Conservation (phyloP, 345 rosid genomes). For the Odontarrhena argentea region DNA sequence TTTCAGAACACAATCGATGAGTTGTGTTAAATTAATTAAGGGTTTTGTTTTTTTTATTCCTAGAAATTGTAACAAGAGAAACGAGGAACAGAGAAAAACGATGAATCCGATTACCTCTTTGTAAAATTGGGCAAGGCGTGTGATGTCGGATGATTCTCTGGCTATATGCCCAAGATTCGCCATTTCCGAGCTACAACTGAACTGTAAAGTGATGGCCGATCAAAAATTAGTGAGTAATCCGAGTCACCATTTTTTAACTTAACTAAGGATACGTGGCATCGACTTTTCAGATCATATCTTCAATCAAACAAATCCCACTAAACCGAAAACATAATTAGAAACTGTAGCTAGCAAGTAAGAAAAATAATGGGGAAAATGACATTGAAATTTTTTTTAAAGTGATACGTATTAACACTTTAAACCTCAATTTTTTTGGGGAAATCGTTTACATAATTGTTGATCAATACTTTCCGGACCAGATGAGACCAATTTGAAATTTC, state of each 20-base stretch:
- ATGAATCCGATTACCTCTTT: slow-evolving; percentile 52
- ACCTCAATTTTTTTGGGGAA: too few relatives aligned
- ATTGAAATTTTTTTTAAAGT: too few relatives aligned
- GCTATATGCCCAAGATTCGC: slow-evolving; percentile 77
- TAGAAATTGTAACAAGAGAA: background rate
- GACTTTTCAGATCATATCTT: background rate
- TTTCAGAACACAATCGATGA: background rate
- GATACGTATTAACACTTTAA: too few relatives aligned
- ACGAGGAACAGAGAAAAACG: background rate
- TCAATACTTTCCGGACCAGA: too few relatives aligned
- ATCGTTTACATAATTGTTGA: too few relatives aligned
- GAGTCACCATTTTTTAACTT: background rate
- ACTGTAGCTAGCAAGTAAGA: too few relatives aligned
- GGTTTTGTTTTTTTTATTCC: too few relatives aligned
- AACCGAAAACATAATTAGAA: background rate
- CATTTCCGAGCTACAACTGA: slow-evolving; percentile 37
- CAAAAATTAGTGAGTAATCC: background rate
- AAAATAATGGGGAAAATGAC: too few relatives aligned
- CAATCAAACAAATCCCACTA: background rate
- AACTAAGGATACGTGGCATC: slow-evolving; percentile 8
- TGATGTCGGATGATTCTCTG: slow-evolving; percentile 75
- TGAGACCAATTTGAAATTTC: too few relatives aligned
- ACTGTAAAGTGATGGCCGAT: too few relatives aligned
- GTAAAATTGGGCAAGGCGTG: slow-evolving; percentile 78
- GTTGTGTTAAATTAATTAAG: background rate